Base-by-base conservation (phyloP, 148 eudicot species). In the Nepenthes gracilis region DNA sequence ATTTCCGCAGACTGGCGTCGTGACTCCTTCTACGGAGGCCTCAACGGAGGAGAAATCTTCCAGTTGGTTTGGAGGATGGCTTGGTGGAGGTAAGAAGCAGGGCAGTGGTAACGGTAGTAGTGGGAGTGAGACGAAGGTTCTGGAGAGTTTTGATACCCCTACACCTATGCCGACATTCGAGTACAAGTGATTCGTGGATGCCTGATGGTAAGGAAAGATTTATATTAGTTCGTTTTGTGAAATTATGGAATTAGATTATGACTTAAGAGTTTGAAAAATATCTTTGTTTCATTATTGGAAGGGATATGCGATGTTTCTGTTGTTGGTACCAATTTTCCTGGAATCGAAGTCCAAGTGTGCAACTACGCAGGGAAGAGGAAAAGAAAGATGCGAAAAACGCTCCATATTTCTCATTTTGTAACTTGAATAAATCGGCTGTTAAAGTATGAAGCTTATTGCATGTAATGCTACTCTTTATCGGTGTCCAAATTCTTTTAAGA, bases 81-180 rank as follows among this genome's bases (percentile, higher is more conserved):
- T 82, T 62, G 82, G 81, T 8, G 81, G 78, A 1, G 79, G 66
- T 55, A 63, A 67, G 69, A 72, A 75, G 73, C 60, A 82, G 53
- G 71, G 73, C 55, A 33, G 12, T 2, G 34, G 36, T 15, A 75
- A 67, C 58, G 56, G 72, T 54, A 37, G 43, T 4, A 56, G 73
- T 35, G 85, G 81, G 1, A 65, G 68, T 35, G 80, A 77, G 54
- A 67, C 81, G 2, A 80, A 81, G 80, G 70, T 85, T 55, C 63
- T 83, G 72, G 97, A 89, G 87, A 83, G 90, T 43, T 86, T 89
- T 70, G 90, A 86, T 73, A 60, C 80, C 54, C 93, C 96, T 8
- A 68, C 83, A 13, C 79, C 96, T 11, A 73, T 77, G 64, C 97
- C 97, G 0, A 80, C 70, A 49, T 86, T 85, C 50, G 97, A 89